Evolutionary conservation across 768 basidiomycete genomes (phyloP), one percentile per base, ranked within the genome.

Genomic region (Stropharia rugosoannulata): DNA sequence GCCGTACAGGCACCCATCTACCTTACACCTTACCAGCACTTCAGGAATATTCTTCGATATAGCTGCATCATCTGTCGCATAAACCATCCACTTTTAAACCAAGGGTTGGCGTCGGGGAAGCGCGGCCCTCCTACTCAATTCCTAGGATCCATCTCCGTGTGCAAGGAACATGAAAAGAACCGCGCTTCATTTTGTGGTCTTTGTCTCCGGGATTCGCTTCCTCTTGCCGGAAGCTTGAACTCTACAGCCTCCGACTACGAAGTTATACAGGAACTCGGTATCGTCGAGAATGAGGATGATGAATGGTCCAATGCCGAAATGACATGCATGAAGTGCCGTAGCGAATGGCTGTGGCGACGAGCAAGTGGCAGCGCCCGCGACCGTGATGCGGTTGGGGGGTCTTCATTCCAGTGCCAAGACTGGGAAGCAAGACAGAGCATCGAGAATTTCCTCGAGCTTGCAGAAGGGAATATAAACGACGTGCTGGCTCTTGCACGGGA

Each of bases 201-300:
- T 8, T 92, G 89, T 66, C 76, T 90, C 11, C 79, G 83, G n/a
- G 85, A 88, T 56, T 75, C 80, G 38, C 68, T 56, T 25, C 64
- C 67, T 35, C 68, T 69, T 25, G 61, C 67, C 5, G 55, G 67
- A 39, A 70, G 72, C 15, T 5, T 37, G 9, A 59, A 64, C 54
- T 52, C 63, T 27, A 47, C 60, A 4, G 51, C 62, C 6, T 49
- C 62, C 10, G 67, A 68, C 11, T 62, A 59, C 15, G 67, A 68
- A 10, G 29, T 63, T 3, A 39, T 57, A n/a, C 61, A 65, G 38
- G 27, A 70, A 15, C 75, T 84, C 10, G 79, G 75, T 29, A 80
- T 83, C 56, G 70, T 80, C 4, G 87, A 88, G 63, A 90, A 90
- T 63, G 89, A 89, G 57, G 89, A 91, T 67, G 80, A 84, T 15